These are phyloP conservation scores for Phialophora tarda DNA, from an alignment of 2,329 filamentous ascomycete genomes.

Conservation along the genomic window DNA sequence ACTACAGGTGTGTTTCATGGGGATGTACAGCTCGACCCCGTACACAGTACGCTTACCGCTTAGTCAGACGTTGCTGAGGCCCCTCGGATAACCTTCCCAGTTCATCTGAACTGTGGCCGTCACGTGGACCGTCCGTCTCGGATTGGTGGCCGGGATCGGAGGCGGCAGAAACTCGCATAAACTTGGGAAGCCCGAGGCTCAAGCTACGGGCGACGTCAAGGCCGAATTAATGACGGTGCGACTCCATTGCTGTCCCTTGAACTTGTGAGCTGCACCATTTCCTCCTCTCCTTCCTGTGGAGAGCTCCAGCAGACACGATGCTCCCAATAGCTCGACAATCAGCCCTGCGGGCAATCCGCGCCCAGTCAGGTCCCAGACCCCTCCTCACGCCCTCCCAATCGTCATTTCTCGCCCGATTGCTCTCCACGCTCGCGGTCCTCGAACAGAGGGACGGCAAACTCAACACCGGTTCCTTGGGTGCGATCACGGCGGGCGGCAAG, in stretches of 20 bases:
- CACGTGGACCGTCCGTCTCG: neutral
- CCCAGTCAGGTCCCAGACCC: constrained; percentile 51
- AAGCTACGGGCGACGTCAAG: constrained; percentile 17
- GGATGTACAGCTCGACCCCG: too few species aligned
- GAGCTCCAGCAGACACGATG: constrained; percentile 29
- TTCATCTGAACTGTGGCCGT: too few species aligned
- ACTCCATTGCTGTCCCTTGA: neutral
- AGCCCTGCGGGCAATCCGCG: constrained; percentile 51
- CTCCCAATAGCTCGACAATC: constrained; percentile 41
- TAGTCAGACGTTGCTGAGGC: too few species aligned
- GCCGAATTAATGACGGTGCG: constrained; percentile 10
- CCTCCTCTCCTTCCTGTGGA: constrained; percentile 2
- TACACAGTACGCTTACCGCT: too few species aligned
- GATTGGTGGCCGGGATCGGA: neutral
- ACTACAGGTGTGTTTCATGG: too few species aligned
- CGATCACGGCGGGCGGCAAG: constrained; percentile 83
- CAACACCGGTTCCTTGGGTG: constrained; percentile 78
- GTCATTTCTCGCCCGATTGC: constrained; percentile 68
- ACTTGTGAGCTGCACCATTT: neutral
- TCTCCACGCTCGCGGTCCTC: constrained; percentile 87
- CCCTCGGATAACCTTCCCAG: too few species aligned
- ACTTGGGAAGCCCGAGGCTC: constrained; percentile 6
- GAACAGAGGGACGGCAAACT: constrained; percentile 92
- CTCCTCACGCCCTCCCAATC: constrained; percentile 48
- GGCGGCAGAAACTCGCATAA: constrained; percentile 6